Evolutionary conservation across 2,329 filamentous ascomycete species (phyloP).

Genomic region (Sporothrix curviconia): DNA sequence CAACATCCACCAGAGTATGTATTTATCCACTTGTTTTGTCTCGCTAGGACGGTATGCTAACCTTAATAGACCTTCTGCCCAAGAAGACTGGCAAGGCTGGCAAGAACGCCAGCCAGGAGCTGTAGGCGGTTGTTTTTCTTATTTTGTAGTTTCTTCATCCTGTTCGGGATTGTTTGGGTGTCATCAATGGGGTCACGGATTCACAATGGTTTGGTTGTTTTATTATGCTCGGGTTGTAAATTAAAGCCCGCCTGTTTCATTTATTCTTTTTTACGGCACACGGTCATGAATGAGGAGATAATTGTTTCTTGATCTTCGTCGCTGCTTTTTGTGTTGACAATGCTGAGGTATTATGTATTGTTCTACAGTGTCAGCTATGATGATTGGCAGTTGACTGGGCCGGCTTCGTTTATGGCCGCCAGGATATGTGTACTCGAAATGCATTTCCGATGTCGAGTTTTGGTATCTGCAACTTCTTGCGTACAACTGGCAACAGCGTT

Average conservation of each 20-base stretch:
- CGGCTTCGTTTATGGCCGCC: too few relatives aligned
- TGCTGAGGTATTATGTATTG: too few relatives aligned
- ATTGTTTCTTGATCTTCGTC: conserved; percentile 24
- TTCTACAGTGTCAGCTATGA: not conserved
- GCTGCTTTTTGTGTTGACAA: not conserved
- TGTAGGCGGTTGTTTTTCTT: conserved; percentile 54
- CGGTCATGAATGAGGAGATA: conserved; percentile 58
- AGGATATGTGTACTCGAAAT: not conserved
- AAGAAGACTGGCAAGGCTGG: conserved; percentile 98
- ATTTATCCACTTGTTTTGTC: conserved; percentile 4
- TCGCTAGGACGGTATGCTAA: conserved; percentile 18
- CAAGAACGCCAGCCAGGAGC: conserved; percentile 89
- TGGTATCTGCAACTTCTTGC: too few relatives aligned
- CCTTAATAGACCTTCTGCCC: conserved; percentile 74
- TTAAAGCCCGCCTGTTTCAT: conserved; percentile 48
- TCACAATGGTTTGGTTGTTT: conserved; percentile 62
- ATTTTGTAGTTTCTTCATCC: conserved; percentile 49
- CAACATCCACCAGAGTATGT: conserved; percentile 97
- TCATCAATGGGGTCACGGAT: conserved; percentile 75
- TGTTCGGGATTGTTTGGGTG: conserved; percentile 59
- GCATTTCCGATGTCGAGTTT: not conserved
- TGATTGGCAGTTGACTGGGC: too few relatives aligned
- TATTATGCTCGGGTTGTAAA: conserved; percentile 63
- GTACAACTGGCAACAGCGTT: too few relatives aligned
- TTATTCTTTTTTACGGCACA: conserved; percentile 43